Conservation (phyloP, 495 filamentous ascomycete genomes). For the Annulohypoxylon maeteangense region DNA sequence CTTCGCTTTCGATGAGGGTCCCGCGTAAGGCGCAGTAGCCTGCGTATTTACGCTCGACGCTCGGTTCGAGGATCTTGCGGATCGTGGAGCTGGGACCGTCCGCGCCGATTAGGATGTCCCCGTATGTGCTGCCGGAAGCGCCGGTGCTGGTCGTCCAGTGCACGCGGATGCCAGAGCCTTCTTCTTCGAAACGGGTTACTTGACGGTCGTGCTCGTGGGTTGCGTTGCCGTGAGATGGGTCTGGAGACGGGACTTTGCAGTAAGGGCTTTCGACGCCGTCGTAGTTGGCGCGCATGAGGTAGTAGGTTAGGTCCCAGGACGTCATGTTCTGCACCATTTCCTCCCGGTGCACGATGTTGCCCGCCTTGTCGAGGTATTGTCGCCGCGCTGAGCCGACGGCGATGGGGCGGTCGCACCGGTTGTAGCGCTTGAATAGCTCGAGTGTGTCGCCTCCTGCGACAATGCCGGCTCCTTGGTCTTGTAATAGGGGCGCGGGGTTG, state of each 20-base stretch:
- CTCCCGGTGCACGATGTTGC: constrained; percentile 55
- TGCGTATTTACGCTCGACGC: constrained; percentile 61
- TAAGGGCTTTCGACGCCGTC: constrained; percentile 63
- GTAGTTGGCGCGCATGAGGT: constrained; percentile 65
- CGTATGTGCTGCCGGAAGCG: constrained; percentile 48
- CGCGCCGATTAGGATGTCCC: constrained; percentile 64
- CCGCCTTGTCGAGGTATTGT: constrained; percentile 58
- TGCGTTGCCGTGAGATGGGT: constrained; percentile 53
- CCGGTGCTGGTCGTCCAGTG: constrained; percentile 52
- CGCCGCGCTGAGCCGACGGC: constrained; percentile 50
- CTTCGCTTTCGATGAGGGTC: constrained; percentile 58
- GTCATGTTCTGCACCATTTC: constrained; percentile 59
- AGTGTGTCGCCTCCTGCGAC: constrained; percentile 56
- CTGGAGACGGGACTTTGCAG: constrained; percentile 50
- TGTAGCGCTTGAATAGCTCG: constrained; percentile 50
- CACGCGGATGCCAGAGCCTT: constrained; percentile 52
- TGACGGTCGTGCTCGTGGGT: constrained; percentile 58
- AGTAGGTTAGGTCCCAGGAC: constrained; percentile 67
- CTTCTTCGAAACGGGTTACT: constrained; percentile 57
- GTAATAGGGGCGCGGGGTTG: constrained; percentile 55
- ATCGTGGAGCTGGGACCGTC: constrained; percentile 67
- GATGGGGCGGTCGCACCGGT: constrained; percentile 50
- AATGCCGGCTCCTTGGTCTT: constrained; percentile 68
- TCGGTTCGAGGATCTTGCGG: constrained; percentile 57
- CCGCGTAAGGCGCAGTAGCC: constrained; percentile 68